Conservation (phyloP, 2,329 filamentous ascomycete genomes). For the Talaromyces verruculosus region DNA sequence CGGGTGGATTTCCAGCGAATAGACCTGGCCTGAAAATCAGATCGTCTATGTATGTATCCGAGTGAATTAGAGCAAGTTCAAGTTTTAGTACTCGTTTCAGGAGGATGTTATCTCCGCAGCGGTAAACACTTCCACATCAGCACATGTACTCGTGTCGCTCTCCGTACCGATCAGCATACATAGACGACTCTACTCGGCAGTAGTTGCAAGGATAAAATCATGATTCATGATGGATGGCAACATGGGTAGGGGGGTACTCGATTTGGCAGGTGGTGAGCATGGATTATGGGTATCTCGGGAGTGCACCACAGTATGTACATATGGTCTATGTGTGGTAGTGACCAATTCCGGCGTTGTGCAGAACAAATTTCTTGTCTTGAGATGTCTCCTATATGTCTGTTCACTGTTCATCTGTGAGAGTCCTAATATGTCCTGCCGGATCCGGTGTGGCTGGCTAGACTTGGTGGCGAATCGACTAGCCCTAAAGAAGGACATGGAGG, state of each 20-base stretch:
- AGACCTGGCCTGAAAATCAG: background rate
- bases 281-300: background rate
- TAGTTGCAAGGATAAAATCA: background rate
- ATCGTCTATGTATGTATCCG: background rate
- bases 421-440: background rate
- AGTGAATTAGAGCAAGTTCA: background rate
- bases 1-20: background rate
- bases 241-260: background rate
- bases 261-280: background rate
- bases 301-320: background rate
- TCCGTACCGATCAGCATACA: background rate
- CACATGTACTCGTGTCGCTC: background rate
- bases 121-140: background rate
- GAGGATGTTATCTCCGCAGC: background rate
- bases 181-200: background rate
- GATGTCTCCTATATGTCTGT: background rate
- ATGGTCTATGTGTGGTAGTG: background rate
- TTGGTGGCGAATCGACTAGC: background rate
- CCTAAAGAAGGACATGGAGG: background rate
- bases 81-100: background rate
- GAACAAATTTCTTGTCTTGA: background rate
- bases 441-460: conserved; percentile 2
- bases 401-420: too few species aligned
- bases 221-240: background rate
- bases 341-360: conserved; percentile 3